Conservation (phyloP, 495 filamentous ascomycete genomes). For the Neohortaea acidophila region DNA sequence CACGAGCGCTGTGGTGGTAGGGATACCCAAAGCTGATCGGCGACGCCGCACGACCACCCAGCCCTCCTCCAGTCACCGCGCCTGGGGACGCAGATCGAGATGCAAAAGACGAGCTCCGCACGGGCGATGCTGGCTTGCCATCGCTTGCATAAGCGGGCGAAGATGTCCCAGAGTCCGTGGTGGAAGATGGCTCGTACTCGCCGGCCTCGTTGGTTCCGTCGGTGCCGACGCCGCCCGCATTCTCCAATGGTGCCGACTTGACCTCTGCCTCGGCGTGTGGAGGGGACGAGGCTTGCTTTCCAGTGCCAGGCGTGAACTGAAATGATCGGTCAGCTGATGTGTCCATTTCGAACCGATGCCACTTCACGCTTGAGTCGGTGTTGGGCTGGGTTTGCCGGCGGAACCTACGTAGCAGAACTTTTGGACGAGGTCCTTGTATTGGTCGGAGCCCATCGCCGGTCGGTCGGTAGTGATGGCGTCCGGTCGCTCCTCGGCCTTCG, state of each 20-base stretch:
- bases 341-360: no score
- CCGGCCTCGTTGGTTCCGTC: conserved; percentile 14
- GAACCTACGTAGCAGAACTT: conserved; percentile 98
- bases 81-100: conserved; percentile 25
- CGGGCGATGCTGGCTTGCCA: not conserved
- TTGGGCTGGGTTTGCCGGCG: conserved; percentile 12
- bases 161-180: conserved; percentile 17
- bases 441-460: conserved; percentile 59
- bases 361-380: not conserved
- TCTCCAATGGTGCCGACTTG: no score
- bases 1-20: conserved; percentile 13
- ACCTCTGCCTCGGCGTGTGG: no score
- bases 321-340: conserved; percentile 19
- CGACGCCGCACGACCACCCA: conserved; percentile 19
- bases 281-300: conserved; percentile 18
- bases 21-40: conserved; percentile 23
- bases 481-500: conserved; percentile 25
- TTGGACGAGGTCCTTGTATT: conserved; percentile 86
- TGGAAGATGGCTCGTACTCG: conserved; percentile 9
- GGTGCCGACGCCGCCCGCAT: no score
- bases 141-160: conserved; percentile 19
- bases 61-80: conserved; percentile 19
- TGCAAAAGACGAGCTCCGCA: conserved; percentile 20
- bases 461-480: conserved; percentile 41
- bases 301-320: conserved; percentile 25